Evolutionary conservation across 176 grass and related monocot genomes (phyloP), one percentile per base, ranked within the genome.

Genomic region (Avena atlantica): DNA sequence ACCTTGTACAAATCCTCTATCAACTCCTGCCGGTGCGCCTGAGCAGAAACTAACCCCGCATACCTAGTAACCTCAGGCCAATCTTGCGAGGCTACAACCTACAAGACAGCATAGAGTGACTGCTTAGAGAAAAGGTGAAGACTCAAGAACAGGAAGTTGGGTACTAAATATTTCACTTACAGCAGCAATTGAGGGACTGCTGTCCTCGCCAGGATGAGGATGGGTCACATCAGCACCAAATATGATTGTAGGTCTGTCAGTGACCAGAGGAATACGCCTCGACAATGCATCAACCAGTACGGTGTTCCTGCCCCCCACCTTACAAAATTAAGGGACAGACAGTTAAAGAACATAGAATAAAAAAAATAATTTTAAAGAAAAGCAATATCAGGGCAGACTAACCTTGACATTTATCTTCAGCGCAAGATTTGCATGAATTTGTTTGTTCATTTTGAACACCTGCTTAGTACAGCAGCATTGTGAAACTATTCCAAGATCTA

Each of bases 381-480:
- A 44, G 2, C 24, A 56, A 40, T 63, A 80, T 58, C 24, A 52
- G 51, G 60, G 79, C 42, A 61, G 19, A 78, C 73, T 58, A 66
- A 95, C 95, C 95, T 98, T 98, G n/a, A 98, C 96, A 81, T 98
- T 98, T 90, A 98, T 98, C 86, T 98, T 98, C 58, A 98, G 85
- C 50, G 96, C 93, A 68, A 98, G 91, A 86, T 98, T 98, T 82
- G 95, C 95, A 2, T 95, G 86, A 14, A 95, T 93, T 59, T 98
- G 96, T 53, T 86, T 95, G 64, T 82, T 95, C 86, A 89, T 92
- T 84, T 78, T 94, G 52, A 92, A 91, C 52, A 98, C 95, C 68
- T 98, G 95, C 86, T 98, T 98, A 2, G 89, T 91, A 6, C 91
- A 88, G 83, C 95, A 98, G 86, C 95, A 98, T 21, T 98, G 95